Evolutionary conservation across 2,329 filamentous ascomycete genomes (phyloP).

Genomic region (Sphaerulina musiva): DNA sequence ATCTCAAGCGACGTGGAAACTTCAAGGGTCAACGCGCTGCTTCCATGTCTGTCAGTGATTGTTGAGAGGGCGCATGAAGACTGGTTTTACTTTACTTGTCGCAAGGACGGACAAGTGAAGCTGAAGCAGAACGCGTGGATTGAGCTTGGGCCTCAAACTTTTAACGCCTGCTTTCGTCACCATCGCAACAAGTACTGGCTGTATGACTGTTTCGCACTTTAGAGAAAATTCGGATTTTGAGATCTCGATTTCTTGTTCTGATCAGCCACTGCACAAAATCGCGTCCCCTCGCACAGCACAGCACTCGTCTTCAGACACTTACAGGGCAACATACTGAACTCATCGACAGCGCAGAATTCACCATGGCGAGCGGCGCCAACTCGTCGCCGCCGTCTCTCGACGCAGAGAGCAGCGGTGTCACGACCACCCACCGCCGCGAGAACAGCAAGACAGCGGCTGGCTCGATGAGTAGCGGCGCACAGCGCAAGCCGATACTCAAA

Average conservation of each 20-base stretch:
- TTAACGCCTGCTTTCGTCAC: background rate
- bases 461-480: background rate
- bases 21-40: too few relatives aligned
- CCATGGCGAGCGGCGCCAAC: constrained; percentile 2
- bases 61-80: background rate
- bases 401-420: constrained; percentile 6
- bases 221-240: background rate
- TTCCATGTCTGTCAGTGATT: background rate
- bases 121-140: background rate
- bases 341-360: background rate
- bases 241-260: background rate
- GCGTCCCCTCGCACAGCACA: background rate
- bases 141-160: background rate
- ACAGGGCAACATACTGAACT: background rate
- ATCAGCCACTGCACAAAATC: background rate
- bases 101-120: background rate
- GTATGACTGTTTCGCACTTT: background rate
- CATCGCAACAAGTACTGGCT: background rate
- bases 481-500: background rate
- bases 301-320: background rate
- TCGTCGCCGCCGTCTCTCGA: constrained; percentile 2
- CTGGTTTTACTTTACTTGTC: background rate
- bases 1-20: too few relatives aligned
- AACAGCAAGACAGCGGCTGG: background rate
- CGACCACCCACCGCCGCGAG: background rate